Conservation (phyloP, 2,329 filamentous ascomycete genomes). For the Stachybotrys elegans region DNA sequence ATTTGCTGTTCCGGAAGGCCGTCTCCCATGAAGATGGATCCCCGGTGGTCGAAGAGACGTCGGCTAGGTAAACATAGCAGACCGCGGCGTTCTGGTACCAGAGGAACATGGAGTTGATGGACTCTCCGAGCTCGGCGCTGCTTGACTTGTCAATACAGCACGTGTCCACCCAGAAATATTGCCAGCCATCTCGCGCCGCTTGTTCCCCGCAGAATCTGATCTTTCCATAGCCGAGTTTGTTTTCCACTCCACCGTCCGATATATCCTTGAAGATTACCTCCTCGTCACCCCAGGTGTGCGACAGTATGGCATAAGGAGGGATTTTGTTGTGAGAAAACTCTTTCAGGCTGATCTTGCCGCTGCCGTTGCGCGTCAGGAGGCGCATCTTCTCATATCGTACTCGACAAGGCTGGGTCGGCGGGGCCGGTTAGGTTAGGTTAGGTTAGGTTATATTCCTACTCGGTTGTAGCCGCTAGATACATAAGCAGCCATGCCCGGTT, state of each 20-base stretch:
- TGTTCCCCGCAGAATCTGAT: conserved; percentile 11
- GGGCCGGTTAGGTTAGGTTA: no score
- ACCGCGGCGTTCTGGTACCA: conserved; percentile 10
- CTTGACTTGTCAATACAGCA: conserved; percentile 13
- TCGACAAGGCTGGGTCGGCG: no score
- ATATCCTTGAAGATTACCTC: conserved; percentile 12
- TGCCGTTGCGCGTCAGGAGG: no score
- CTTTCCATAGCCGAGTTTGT: conserved; percentile 8
- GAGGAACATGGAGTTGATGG: conserved; percentile 13
- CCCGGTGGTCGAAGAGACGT: conserved; percentile 2
- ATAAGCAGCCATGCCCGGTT: no score
- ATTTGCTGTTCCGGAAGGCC: conserved; percentile 7
- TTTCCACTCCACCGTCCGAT: not conserved
- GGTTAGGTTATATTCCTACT: no score
- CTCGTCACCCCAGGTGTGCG: conserved; percentile 15
- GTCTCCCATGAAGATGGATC: not conserved
- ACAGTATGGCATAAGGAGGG: conserved; percentile 14
- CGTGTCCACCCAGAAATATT: conserved; percentile 14
- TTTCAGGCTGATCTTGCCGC: no score
- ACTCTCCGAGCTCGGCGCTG: conserved; percentile 7
- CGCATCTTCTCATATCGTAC: no score
- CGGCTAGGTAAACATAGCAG: conserved; percentile 13
- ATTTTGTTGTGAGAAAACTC: no score
- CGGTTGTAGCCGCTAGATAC: no score
- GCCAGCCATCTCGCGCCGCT: conserved; percentile 4